Percentiles rank a stretch among this genome's conserved stretches.
phyloP scores from a whole-genome alignment of 2,329 filamentous ascomycete genomes.

The Botrytis pseudocinerea region DNA sequence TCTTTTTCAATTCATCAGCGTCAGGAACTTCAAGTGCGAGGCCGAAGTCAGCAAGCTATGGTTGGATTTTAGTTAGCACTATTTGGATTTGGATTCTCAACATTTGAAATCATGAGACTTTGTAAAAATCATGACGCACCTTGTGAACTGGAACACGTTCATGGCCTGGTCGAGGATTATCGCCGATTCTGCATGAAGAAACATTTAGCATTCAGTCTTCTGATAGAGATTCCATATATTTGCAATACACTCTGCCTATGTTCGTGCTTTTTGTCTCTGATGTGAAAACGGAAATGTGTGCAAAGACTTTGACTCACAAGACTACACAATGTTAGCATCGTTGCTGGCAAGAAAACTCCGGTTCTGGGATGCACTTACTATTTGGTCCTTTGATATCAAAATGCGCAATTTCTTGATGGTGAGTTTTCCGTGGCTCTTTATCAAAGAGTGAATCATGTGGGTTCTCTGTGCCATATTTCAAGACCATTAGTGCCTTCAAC shows the following conservation, averaged over 20 bases:
- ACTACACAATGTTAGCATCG: background rate
- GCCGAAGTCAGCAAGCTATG: slow-evolving; percentile 18
- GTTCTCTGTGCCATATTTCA: slow-evolving; percentile 13
- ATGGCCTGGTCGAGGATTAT: slow-evolving; percentile 4
- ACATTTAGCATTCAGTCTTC: background rate
- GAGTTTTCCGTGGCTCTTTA: background rate
- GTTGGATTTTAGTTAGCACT: background rate
- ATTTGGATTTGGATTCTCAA: background rate
- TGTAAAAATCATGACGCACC: background rate
- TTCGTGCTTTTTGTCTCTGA: background rate
- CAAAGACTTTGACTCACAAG: slow-evolving; percentile 3
- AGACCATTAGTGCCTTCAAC: slow-evolving; percentile 3
- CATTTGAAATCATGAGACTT: background rate
- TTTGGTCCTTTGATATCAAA: slow-evolving; percentile 9
- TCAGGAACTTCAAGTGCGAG: slow-evolving; percentile 4
- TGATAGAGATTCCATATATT: background rate
- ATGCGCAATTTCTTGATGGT: background rate
- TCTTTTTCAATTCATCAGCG: background rate
- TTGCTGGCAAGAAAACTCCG: background rate
- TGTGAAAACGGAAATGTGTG: background rate
- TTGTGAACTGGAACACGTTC: slow-evolving; percentile 8
- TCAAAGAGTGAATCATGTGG: background rate
- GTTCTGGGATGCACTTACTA: background rate
- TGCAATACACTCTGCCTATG: background rate
- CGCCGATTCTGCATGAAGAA: background rate